These are phyloP conservation scores for Fusarium begoniae DNA, from an alignment of 2,329 filamentous ascomycete genomes.

Conservation along the genomic window DNA sequence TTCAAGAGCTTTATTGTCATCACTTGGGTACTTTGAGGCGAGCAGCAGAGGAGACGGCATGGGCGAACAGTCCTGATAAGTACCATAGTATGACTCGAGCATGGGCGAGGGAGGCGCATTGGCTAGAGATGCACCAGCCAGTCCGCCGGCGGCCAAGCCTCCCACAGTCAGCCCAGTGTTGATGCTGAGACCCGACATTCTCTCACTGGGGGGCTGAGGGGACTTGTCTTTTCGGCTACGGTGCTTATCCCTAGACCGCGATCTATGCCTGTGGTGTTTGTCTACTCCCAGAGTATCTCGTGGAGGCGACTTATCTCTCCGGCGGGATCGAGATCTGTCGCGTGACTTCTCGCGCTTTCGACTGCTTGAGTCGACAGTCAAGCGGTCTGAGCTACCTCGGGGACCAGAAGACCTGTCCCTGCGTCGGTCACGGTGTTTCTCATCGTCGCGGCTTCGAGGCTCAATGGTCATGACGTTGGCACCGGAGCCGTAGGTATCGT, in stretches of 20 bases:
- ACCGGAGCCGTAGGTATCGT: conserved; percentile 51
- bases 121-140: conserved; percentile 56
- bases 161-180: conserved; percentile 50
- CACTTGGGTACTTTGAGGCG: conserved; percentile 56
- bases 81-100: conserved; percentile 91
- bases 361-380: conserved; percentile 33
- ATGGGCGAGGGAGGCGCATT: conserved; percentile 81
- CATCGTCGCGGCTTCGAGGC: conserved; percentile 48
- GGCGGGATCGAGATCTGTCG: conserved; percentile 34
- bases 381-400: conserved; percentile 35
- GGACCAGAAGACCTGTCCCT: conserved; percentile 40
- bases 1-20: conserved; percentile 60
- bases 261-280: conserved; percentile 30
- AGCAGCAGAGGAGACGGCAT: conserved; percentile 85
- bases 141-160: conserved; percentile 33
- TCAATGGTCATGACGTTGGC: conserved; percentile 56
- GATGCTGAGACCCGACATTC: conserved; percentile 64
- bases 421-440: conserved; percentile 47
- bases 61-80: conserved; percentile 92
- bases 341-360: conserved; percentile 41
- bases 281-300: conserved; percentile 18
- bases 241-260: conserved; percentile 25
- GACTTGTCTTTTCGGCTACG: conserved; percentile 51
- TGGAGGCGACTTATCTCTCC: conserved; percentile 38
- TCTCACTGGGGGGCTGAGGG: conserved; percentile 58